These are phyloP conservation scores for Guillardia theta DNA, from an alignment of 78 protist species.

Conservation along the genomic window DNA sequence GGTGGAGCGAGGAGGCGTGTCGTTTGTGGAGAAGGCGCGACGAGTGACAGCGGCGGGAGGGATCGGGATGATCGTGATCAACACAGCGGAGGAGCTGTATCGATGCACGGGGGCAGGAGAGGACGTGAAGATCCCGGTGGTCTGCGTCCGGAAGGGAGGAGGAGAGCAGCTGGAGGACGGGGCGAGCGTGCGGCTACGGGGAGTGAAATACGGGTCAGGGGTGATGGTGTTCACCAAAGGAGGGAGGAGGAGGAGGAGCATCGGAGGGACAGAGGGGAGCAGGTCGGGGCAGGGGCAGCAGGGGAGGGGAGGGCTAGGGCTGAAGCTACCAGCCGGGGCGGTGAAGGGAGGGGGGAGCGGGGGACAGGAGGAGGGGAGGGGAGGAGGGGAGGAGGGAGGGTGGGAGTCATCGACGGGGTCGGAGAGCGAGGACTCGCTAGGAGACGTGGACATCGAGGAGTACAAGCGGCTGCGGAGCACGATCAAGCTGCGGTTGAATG, in stretches of 20 bases:
- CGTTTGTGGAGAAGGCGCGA: conserved; percentile 30
- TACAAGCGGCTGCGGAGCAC: not conserved
- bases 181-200: not conserved
- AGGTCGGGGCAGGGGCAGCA: no score
- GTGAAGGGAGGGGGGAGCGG: not conserved
- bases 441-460: not conserved
- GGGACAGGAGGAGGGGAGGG: not conserved
- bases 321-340: not conserved
- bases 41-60: not conserved
- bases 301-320: no score
- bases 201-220: not conserved
- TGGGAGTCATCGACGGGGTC: not conserved
- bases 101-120: not conserved
- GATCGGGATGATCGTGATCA: not conserved
- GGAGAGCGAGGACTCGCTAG: not conserved
- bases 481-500: not conserved
- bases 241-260: no score
- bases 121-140: conserved; percentile 23
- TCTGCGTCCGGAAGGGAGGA: not conserved
- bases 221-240: no score
- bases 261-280: no score
- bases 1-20: not conserved
- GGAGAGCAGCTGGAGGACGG: not conserved
- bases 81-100: conserved; percentile 9
- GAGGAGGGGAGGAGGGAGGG: not conserved